These are phyloP conservation scores for Chrysoporthe austroafricana DNA, from an alignment of 2,329 filamentous ascomycete genomes.

Conservation along the genomic window DNA sequence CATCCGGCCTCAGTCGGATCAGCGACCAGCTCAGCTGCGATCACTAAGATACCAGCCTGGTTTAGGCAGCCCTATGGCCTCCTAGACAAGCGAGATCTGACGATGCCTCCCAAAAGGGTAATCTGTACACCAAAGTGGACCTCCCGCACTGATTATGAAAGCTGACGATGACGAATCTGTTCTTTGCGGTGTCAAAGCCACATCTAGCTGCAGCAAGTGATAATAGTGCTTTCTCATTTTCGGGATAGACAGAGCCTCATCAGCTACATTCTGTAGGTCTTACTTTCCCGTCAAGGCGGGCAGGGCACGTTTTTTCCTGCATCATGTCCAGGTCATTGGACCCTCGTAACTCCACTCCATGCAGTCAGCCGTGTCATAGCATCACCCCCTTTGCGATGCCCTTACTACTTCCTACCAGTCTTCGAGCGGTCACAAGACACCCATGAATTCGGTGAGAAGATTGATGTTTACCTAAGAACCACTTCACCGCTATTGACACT, in stretches of 20 bases:
- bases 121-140: background rate
- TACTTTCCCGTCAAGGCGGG: background rate
- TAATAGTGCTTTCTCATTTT: background rate
- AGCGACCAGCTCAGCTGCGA: background rate
- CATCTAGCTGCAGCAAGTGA: background rate
- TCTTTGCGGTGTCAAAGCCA: background rate
- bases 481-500: background rate
- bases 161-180: background rate
- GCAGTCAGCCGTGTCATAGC: conserved; percentile 6
- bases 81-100: background rate
- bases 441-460: background rate
- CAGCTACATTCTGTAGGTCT: background rate
- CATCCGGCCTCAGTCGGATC: background rate
- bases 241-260: conserved; percentile 11
- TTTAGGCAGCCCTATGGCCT: background rate
- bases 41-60: background rate
- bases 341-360: background rate
- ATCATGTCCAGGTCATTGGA: conserved; percentile 6
- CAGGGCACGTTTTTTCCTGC: background rate
- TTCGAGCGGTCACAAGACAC: background rate
- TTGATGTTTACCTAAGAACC: background rate
- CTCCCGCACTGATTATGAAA: background rate
- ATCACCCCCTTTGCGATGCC: background rate
- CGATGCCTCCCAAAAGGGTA: too few relatives aligned
- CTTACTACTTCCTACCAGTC: background rate